phyloP scores from a whole-genome alignment of 345 rosid genomes.

The Moringa oleifera region DNA sequence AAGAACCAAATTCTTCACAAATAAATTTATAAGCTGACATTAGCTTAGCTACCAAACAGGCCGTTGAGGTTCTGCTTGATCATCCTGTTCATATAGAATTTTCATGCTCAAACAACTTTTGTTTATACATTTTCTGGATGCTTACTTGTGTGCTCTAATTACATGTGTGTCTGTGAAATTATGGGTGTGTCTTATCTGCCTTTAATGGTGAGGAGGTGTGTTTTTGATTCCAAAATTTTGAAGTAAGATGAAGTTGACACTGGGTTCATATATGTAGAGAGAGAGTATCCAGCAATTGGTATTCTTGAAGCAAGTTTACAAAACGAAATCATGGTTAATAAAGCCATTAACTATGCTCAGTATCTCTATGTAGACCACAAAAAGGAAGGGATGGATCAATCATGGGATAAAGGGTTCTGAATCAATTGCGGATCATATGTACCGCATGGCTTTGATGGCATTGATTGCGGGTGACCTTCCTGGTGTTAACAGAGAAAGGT shows the following conservation, averaged over 20 bases:
- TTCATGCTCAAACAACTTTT: too few relatives aligned
- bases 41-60: neutral
- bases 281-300: too few relatives aligned
- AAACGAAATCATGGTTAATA: neutral
- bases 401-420: conserved; percentile 79
- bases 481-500: conserved; percentile 69
- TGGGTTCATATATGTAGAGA: too few relatives aligned
- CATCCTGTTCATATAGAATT: neutral
- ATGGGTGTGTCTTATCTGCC: too few relatives aligned
- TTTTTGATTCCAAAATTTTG: too few relatives aligned
- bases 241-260: too few relatives aligned
- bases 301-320: neutral
- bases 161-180: too few relatives aligned
- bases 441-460: conserved; percentile 91
- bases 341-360: neutral
- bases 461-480: conserved; percentile 70
- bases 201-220: too few relatives aligned
- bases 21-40: neutral
- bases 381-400: conserved; percentile 93
- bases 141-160: too few relatives aligned
- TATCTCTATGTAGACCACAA: conserved; percentile 54
- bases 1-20: too few relatives aligned
- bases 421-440: conserved; percentile 95
- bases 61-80: neutral
- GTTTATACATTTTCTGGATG: too few relatives aligned